Evolutionary conservation across 2,329 filamentous ascomycete species (phyloP), one percentile per base, ranked within the genome.

Genomic region (Calonectria crousiana): DNA sequence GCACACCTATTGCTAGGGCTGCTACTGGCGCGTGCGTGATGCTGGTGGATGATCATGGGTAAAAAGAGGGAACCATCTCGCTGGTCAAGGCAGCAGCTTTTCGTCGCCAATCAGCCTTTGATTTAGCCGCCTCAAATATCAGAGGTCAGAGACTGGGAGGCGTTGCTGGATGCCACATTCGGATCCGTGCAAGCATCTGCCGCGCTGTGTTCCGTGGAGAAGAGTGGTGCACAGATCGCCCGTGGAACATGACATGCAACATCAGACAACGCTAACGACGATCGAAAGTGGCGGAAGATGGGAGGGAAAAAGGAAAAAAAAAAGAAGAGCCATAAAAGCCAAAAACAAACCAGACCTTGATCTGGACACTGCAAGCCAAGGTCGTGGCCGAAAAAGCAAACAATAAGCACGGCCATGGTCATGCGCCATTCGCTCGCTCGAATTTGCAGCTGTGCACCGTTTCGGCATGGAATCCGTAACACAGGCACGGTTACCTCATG

Each of bases 171-270:
- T 69, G 62, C 72, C 69, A 58, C 69, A 69, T 56, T 64, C 71
- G 65, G 74, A 77, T 76, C 71, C 71, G 69, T 72, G 71, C 71
- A 74, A 68, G 69, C 52, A 64, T 71, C 67, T 69, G 72, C 76
- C 72, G 56, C 51, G 60, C 53, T 66, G 71, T 52, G 73, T 67
- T 70, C 38, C 53, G 75, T 67, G 51, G 34, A 64, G 68, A 41
- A 53, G 44, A 10, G 44, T 8, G 52, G 73, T 65, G 75, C 75
- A 77, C 72, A 75, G 70, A 73, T 76, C 71, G 53, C 73, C 20
- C 49, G 62, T 56, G 49, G 64, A 26, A 69, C 73, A 73, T 47
- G 71, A 36, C 68, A 58, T 44, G 51, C 64, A 52, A 67, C 30
- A 49, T 74, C 62, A 70, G 58, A 69, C 70, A 72, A 34, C 47